Conservation (phyloP, 306 rosid genomes). For the Betula pendula region DNA sequence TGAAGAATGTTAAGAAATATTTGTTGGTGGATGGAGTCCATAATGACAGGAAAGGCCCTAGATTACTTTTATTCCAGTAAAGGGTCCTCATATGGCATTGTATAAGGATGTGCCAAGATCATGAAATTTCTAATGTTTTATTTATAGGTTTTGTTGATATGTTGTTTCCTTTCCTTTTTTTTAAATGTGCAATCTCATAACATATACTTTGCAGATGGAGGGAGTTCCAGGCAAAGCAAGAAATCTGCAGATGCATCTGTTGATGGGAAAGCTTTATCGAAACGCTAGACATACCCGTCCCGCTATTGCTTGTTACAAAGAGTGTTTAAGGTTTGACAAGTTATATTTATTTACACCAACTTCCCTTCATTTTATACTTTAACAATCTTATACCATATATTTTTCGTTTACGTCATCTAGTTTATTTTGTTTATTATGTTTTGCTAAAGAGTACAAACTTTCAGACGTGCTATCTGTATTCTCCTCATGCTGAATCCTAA, state of each 20-base stretch:
- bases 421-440: constrained; percentile 2
- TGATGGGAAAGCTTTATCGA: constrained; percentile 88
- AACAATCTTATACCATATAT: neutral
- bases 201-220: constrained; percentile 75
- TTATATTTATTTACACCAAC: constrained; percentile 7
- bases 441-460: constrained; percentile 13
- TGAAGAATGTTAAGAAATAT: constrained; percentile 14
- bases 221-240: constrained; percentile 84
- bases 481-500: constrained; percentile 15
- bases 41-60: constrained; percentile 14
- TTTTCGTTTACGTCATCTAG: neutral
- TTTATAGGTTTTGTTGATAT: constrained; percentile 19
- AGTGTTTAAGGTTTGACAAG: constrained; percentile 79
- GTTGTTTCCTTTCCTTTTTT: constrained; percentile 21
- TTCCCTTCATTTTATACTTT: constrained; percentile 27
- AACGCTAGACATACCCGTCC: constrained; percentile 82
- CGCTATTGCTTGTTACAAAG: constrained; percentile 89
- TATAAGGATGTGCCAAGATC: neutral
- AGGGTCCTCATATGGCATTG: constrained; percentile 1
- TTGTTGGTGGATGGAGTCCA: constrained; percentile 17
- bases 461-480: constrained; percentile 6
- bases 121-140: neutral
- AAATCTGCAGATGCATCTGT: constrained; percentile 79
- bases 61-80: constrained; percentile 11
- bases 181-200: constrained; percentile 3